These are phyloP conservation scores for Stagonosporopsis tanaceti DNA, from an alignment of 2,329 filamentous ascomycete species.

Conservation along the genomic window DNA sequence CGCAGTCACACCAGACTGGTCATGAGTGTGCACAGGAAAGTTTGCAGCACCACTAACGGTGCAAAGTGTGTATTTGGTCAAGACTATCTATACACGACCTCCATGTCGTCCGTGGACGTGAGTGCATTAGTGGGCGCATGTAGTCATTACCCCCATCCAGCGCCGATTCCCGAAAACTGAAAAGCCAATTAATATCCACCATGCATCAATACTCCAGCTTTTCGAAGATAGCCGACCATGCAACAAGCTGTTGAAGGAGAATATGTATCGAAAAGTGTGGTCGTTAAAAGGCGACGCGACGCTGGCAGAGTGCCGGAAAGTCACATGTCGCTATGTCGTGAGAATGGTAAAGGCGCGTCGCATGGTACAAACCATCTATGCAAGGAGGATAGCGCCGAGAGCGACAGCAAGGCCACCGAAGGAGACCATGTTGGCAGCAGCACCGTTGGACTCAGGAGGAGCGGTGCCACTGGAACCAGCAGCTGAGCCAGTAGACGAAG, in stretches of 20 bases:
- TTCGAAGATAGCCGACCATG: slow-evolving; percentile 24
- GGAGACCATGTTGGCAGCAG: slow-evolving; percentile 40
- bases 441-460: slow-evolving; percentile 31
- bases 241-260: slow-evolving; percentile 20
- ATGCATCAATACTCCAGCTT: slow-evolving; percentile 22
- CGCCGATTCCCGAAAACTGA: slow-evolving; percentile 9
- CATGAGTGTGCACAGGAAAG: neutral
- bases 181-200: slow-evolving; percentile 19
- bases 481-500: slow-evolving; percentile 12
- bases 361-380: slow-evolving; percentile 24
- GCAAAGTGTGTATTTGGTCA: slow-evolving; percentile 17
- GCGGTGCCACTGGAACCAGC: slow-evolving; percentile 20
- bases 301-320: neutral
- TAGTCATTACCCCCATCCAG: slow-evolving; percentile 16
- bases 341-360: slow-evolving; percentile 12
- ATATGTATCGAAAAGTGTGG: slow-evolving; percentile 22
- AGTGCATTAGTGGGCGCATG: slow-evolving; percentile 26
- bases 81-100: slow-evolving; percentile 32
- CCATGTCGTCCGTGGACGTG: slow-evolving; percentile 19
- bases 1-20: neutral
- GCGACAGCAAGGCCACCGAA: slow-evolving; percentile 41
- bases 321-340: slow-evolving; percentile 12
- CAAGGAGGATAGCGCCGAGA: slow-evolving; percentile 39
- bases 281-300: slow-evolving; percentile 15
- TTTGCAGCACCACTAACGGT: neutral